Base-by-base conservation (phyloP, 441 rosid genomes). In the Breynia disticha region DNA sequence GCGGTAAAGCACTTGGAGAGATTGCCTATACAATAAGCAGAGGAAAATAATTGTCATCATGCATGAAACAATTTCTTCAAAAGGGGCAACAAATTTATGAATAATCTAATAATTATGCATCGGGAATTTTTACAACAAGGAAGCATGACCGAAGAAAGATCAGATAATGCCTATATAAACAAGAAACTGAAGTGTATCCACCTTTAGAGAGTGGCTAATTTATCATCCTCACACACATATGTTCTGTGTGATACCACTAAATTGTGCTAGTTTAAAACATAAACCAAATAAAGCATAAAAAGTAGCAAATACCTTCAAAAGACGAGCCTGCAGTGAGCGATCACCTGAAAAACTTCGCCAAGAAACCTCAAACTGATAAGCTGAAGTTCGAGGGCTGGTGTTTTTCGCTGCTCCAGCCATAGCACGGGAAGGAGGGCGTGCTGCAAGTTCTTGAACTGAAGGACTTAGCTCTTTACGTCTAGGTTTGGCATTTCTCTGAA, bases 361-460 rank as follows among this genome's bases (percentile, higher is more conserved):
- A 55, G 76, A 74, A 68, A 80, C 79, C 68, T 91, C 98, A 66
- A 88, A 88, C 52, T 91, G 87, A 61, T 84, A 88, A 50, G 97
- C 95, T 50, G 98, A 76, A 50, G 67, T 79, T 15, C 91, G 98
- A 48, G 95, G 67, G 46, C 42, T 67, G 46, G 86, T 77, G 62
- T 75, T 77, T 67, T 76, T 79, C 16, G 94, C 87, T 54, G 86
- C 86, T 64, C 86, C 95, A 46, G 76, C 67, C 78, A 71, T 50
- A 54, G 95, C 90, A 56, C 72, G 81, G 59, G 84, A 80, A 32
- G 97, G 83, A 61, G 95, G 97, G 48, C 67, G 83, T 65, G 82
- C 65, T 50, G 98, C 98, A 67, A 88, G 90, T 65, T 88, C 97
- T 64, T 81, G 82, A 16, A 91, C 83, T 4, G 95, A 82, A 60